Evolutionary conservation across 306 rosid genomes (phyloP).

Genomic region (Prunus davidiana): DNA sequence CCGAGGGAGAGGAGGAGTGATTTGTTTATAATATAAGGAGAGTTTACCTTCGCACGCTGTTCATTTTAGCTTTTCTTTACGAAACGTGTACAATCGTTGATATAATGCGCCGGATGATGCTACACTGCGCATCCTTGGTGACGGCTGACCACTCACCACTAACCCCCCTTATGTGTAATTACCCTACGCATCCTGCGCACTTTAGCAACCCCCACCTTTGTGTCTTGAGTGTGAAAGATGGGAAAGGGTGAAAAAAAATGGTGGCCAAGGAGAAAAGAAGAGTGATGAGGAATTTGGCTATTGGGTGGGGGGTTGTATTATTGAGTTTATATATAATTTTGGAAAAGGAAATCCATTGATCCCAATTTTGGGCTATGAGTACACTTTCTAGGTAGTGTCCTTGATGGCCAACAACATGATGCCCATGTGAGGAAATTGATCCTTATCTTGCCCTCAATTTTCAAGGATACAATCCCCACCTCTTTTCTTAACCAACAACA

Average conservation of each 20-base stretch:
- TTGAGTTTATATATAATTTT: slow-evolving; percentile 29
- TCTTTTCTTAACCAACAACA: slow-evolving; percentile 20
- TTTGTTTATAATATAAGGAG: slow-evolving; percentile 16
- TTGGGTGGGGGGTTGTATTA: slow-evolving; percentile 2
- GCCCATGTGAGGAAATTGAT: slow-evolving; percentile 56
- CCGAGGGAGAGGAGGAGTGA: not conserved
- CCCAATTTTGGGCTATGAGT: slow-evolving; percentile 45
- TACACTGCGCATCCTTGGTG: slow-evolving; percentile 18
- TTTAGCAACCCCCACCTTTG: slow-evolving; percentile 1
- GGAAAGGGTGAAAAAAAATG: not conserved
- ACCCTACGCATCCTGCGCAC: slow-evolving; percentile 37
- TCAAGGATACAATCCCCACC: slow-evolving; percentile 31
- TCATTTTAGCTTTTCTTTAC: slow-evolving; percentile 25
- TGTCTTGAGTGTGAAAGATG: slow-evolving; percentile 3
- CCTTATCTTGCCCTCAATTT: slow-evolving; percentile 60
- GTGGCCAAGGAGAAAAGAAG: slow-evolving; percentile 13
- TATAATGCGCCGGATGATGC: slow-evolving; percentile 21
- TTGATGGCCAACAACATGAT: slow-evolving; percentile 88
- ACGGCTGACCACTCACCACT: not conserved
- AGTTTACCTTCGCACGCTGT: slow-evolving; percentile 22
- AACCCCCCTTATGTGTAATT: not conserved
- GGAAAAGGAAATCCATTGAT: not conserved
- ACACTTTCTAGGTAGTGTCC: slow-evolving; percentile 62
- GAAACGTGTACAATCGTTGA: slow-evolving; percentile 16
- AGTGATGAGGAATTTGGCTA: slow-evolving; percentile 6